These are phyloP conservation scores for Tetradesmus lagerheimii DNA, from an alignment of 139 green algal species.

Conservation along the genomic window DNA sequence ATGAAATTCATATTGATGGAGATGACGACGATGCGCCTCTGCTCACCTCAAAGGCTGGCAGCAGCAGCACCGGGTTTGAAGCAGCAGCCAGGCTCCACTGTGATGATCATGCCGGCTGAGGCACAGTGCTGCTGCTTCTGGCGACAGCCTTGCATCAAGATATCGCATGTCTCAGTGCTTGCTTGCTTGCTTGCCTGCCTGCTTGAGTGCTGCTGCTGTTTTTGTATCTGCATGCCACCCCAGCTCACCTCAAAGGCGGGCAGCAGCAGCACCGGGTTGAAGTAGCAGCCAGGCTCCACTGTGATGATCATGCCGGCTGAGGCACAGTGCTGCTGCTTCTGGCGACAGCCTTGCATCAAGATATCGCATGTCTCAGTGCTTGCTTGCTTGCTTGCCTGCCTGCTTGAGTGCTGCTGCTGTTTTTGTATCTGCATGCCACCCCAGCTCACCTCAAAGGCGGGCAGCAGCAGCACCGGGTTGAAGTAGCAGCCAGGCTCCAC, in stretches of 20 bases:
- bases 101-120: background rate
- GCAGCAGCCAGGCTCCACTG: conserved; percentile 84
- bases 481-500: conserved; percentile 91
- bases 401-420: background rate
- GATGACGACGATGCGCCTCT: no score
- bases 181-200: no score
- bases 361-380: no score
- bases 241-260: conserved; percentile 60
- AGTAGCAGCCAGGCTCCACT: conserved; percentile 87
- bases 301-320: background rate
- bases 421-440: background rate
- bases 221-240: background rate
- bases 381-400: no score
- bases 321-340: no score
- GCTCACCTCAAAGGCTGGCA: conserved; percentile 62
- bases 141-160: no score
- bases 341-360: no score
- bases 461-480: conserved; percentile 75
- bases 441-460: conserved; percentile 58
- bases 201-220: background rate
- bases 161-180: no score
- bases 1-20: no score
- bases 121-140: no score
- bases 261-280: conserved; percentile 80
- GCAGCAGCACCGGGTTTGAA: conserved; percentile 85